Base-by-base conservation (phyloP, 2,329 filamentous ascomycete genomes). In the Cladosporium colombiae region DNA sequence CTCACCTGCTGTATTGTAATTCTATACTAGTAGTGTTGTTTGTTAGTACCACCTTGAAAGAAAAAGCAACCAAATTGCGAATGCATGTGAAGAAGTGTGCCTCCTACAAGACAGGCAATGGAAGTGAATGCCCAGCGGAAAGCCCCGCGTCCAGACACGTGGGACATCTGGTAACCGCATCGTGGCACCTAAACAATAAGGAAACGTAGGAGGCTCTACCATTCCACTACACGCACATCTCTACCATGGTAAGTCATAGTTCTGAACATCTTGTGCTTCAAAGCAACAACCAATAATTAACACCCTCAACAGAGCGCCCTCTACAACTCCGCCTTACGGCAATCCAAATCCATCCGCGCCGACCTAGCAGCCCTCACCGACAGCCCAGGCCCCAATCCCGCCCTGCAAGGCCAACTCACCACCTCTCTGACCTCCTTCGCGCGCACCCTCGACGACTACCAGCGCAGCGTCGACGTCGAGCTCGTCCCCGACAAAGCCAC, bases 371-470 rank as follows among this genome's bases (percentile, higher is more conserved):
- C 78, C 82, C 33, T 84, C 85, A 61, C 83, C 84, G 58, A 88
- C 88, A 49, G 83, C 85, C 61, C 82, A 40, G 75, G 79, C 80
- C 40, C 64, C 29, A 66, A 61, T 25, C 46, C 64, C 40, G 78
- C 70, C 72, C 78, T 68, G 75, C 83, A 78, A 70, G 89, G 90
- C 75, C 90, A 92, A 78, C 87, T 92, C 69, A 89, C 90, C n/a
- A 89, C 88, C 23, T 91, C 91, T 16, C 81, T 96, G 33, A 88
- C 91, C 52, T 88, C 93, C 67, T 93, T 99, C 78, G 87, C 91
- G 56, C 92, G 95, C 68, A 96, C 92, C 0, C 85, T 99, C 70
- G 93, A 97, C 80, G 93, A 97, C 76, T 99, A 99, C 82, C 88
- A 90, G 74, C 85, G 86, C 64, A 87, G 96, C 33, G 90, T 93